Evolutionary conservation across 2,329 filamentous ascomycete species (phyloP).

Genomic region (Paracoccidioides brasiliensis): DNA sequence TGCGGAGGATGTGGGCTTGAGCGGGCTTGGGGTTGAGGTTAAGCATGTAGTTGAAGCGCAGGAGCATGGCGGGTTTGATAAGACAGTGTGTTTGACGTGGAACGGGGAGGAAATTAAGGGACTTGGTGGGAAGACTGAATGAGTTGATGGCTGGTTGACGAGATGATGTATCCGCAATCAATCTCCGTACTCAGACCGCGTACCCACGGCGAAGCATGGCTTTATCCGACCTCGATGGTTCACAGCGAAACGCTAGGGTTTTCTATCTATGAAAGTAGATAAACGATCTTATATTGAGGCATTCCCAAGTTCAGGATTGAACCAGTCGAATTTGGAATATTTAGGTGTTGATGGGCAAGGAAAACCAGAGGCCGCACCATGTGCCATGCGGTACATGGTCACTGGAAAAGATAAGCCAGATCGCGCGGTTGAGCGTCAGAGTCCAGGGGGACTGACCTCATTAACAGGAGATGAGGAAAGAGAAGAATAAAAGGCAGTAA

Average conservation of each 20-base stretch:
- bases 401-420: no score
- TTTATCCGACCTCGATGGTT: not conserved
- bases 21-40: constrained; percentile 27
- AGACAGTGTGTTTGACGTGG: constrained; percentile 24
- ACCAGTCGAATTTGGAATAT: not conserved
- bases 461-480: no score
- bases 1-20: constrained; percentile 27
- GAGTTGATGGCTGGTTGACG: not conserved
- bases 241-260: not conserved
- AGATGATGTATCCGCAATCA: not conserved
- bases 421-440: no score
- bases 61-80: constrained; percentile 3
- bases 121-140: not conserved
- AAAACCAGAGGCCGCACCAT: not conserved
- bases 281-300: not conserved
- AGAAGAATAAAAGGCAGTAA: no score
- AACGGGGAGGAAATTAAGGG: constrained; percentile 20
- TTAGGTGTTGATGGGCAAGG: not conserved
- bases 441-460: no score
- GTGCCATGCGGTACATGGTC: no score
- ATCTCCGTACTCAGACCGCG: not conserved
- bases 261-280: not conserved
- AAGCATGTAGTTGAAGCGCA: constrained; percentile 15
- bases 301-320: not conserved
- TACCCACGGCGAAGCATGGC: not conserved